phyloP scores from a whole-genome alignment of 1,284 basidiomycete species.

The Malassezia brasiliensis region DNA sequence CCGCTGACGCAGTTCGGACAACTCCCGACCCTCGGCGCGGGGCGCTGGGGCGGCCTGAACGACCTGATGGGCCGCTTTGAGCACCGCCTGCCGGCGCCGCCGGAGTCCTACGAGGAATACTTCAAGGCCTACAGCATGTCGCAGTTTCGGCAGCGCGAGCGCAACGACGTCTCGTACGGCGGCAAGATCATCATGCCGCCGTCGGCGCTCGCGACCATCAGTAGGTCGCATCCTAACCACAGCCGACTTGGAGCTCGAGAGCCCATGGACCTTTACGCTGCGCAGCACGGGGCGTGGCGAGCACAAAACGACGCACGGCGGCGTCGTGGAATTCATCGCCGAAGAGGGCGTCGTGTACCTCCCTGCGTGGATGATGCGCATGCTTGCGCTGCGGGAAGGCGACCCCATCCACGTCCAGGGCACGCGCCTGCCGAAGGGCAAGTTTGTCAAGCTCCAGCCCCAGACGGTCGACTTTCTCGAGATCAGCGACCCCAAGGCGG shows the following conservation, averaged over 20 bases:
- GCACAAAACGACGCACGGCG: conserved; percentile 64
- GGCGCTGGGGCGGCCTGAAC: conserved; percentile 18
- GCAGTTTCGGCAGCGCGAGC: conserved; percentile 69
- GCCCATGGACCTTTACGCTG: conserved; percentile 92
- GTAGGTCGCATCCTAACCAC: conserved; percentile 47
- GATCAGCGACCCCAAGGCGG: conserved; percentile 79
- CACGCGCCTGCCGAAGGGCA: conserved; percentile 77
- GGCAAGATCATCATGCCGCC: conserved; percentile 99
- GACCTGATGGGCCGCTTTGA: conserved; percentile 33
- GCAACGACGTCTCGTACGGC: conserved; percentile 81
- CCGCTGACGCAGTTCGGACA: conserved; percentile 9
- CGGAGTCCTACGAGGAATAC: conserved; percentile 43
- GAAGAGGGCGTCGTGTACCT: conserved; percentile 91
- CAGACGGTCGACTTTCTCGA: conserved; percentile 92
- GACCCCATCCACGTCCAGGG: conserved; percentile 89
- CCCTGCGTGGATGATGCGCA: conserved; percentile 99
- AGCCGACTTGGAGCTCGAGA: conserved; percentile 75
- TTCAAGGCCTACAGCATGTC: conserved; percentile 66
- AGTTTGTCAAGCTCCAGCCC: conserved; percentile 91
- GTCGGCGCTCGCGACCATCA: conserved; percentile 79
- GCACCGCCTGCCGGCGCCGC: conserved; percentile 30
- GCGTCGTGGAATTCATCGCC: conserved; percentile 97
- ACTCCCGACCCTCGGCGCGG: not conserved
- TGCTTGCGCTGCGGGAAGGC: conserved; percentile 79
- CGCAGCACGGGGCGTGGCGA: conserved; percentile 60